phyloP scores from a whole-genome alignment of 371 early-diverging fungal genomes.

The Coemansia linderi region DNA sequence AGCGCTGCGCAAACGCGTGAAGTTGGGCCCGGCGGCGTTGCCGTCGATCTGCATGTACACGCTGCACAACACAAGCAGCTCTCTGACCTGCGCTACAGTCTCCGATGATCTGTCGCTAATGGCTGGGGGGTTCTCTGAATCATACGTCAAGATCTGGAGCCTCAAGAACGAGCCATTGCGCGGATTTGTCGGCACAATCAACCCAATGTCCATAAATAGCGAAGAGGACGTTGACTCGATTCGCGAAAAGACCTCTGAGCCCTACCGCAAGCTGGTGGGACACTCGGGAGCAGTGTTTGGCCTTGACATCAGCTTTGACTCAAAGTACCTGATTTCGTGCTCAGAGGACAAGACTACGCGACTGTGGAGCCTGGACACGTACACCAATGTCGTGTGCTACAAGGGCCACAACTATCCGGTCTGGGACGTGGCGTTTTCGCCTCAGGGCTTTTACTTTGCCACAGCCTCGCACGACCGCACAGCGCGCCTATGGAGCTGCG shows the following conservation, averaged over 20 bases:
- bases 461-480: conserved; percentile 97
- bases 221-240: conserved; percentile 60
- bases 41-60: conserved; percentile 98
- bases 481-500: conserved; percentile 95
- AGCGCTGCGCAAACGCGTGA: conserved; percentile 82
- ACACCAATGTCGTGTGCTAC: conserved; percentile 88
- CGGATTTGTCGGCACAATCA: conserved; percentile 61
- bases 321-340: conserved; percentile 86
- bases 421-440: conserved; percentile 93
- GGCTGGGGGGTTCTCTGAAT: conserved; percentile 89
- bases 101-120: conserved; percentile 77
- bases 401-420: conserved; percentile 98
- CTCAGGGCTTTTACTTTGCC: conserved; percentile 95
- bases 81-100: conserved; percentile 72
- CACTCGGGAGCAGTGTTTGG: conserved; percentile 98
- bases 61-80: conserved; percentile 92
- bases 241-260: conserved; percentile 48
- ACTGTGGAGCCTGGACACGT: conserved; percentile 94
- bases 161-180: conserved; percentile 70
- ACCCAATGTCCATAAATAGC: conserved; percentile 60
- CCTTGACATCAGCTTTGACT: conserved; percentile 86
- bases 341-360: conserved; percentile 97
- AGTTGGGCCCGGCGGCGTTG: conserved; percentile 72
- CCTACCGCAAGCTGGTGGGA: conserved; percentile 79
- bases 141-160: conserved; percentile 86